Conservation (phyloP, 345 rosid genomes). For the Gossypium anomalum region DNA sequence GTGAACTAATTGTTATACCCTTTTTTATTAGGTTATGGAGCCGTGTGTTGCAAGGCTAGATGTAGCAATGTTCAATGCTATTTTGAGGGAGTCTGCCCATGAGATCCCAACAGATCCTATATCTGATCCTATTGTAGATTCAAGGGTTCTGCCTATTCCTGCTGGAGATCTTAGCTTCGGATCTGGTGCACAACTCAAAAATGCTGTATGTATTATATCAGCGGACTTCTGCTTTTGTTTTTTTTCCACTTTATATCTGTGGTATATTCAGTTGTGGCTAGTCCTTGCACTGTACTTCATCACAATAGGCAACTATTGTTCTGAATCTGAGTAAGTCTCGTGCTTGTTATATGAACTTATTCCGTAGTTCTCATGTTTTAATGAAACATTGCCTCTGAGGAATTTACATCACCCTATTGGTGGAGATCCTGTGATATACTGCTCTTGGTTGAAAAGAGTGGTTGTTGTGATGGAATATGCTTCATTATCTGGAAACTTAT, state of each 20-base stretch:
- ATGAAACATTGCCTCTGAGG: background rate
- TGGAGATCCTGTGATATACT: background rate
- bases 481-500: background rate
- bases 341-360: background rate
- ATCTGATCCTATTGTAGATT: slow-evolving; percentile 83
- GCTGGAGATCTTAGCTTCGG: slow-evolving; percentile 96
- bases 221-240: background rate
- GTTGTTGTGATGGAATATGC: background rate
- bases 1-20: slow-evolving; percentile 13
- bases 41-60: slow-evolving; percentile 77
- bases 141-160: slow-evolving; percentile 89
- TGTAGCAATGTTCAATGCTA: slow-evolving; percentile 97
- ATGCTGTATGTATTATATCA: slow-evolving; percentile 48
- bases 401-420: background rate
- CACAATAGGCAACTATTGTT: background rate
- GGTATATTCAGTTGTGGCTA: background rate
- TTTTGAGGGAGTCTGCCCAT: slow-evolving; percentile 84
- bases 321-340: background rate
- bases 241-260: background rate
- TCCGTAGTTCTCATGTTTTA: background rate
- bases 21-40: slow-evolving; percentile 65
- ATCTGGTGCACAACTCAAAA: slow-evolving; percentile 96
- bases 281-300: background rate
- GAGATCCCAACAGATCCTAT: slow-evolving; percentile 95
- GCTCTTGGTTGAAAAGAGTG: slow-evolving; percentile 2